Conservation (phyloP, 2,329 filamentous ascomycete species). For the Tolypocladium tropicale region DNA sequence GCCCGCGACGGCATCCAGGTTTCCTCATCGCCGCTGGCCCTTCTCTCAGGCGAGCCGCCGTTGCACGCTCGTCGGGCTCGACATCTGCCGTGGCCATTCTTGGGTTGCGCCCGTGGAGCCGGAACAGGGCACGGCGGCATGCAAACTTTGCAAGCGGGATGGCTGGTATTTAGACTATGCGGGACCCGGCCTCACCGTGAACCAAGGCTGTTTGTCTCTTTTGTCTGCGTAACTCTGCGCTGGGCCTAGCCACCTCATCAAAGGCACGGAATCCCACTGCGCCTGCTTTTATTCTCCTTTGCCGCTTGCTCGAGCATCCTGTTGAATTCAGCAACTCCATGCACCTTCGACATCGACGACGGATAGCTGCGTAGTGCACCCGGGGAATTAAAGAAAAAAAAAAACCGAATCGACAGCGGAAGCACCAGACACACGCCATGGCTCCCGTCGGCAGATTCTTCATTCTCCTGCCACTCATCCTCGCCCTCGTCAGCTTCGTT, state of each 20-base stretch:
- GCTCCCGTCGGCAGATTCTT: constrained; percentile 13
- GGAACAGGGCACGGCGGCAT: neutral
- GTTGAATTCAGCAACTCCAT: neutral
- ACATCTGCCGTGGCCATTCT: too few species aligned
- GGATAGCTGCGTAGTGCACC: neutral
- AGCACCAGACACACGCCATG: constrained; percentile 6
- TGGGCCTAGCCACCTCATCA: neutral
- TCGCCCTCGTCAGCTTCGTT: constrained; percentile 27
- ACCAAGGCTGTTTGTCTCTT: neutral
- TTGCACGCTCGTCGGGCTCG: too few species aligned
- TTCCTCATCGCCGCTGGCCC: too few species aligned
- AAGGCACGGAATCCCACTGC: too few species aligned
- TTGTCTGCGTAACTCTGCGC: neutral
- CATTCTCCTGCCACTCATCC: constrained; percentile 24
- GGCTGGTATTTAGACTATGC: neutral
- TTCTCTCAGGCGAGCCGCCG: neutral
- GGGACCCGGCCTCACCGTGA: neutral
- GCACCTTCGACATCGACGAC: neutral
- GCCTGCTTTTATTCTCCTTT: neutral
- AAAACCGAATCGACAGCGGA: neutral
- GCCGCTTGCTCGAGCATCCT: too few species aligned
- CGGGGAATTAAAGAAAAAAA: too few species aligned
- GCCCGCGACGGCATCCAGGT: neutral
- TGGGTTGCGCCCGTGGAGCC: too few species aligned
- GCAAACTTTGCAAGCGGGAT: neutral